Base-by-base conservation (phyloP, 768 basidiomycete genomes). In the Sistotremastrum niveocremeum region DNA sequence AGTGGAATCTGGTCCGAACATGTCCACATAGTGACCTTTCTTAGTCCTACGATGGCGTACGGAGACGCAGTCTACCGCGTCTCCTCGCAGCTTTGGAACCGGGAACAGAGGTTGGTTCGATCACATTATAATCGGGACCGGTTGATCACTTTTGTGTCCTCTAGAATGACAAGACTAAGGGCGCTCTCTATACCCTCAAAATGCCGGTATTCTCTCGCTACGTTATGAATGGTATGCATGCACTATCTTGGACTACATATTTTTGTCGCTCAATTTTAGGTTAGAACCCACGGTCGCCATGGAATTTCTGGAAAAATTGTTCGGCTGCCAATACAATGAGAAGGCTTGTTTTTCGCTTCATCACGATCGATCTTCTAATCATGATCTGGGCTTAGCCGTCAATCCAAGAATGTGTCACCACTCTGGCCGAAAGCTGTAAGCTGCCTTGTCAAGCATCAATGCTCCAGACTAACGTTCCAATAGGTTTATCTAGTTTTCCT, bases 131-230 rank as follows among this genome's bases (percentile, higher is more conserved):
- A 20, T 20, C 20, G 20, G 20, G 20, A 20, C 20, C 20, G 20
- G 20, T 20, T 20, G 20, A 20, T 20, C 20, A 20, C 20, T 20
- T 20, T 20, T 20, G 20, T 20, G 20, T 20, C 20, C 20, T 20
- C 20, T 20, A 20, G 20, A 20, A 87, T 54, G 86, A 89, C 57
- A 72, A 82, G n/a, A 86, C 90, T 79, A 93, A 95, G 65, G 90
- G 90, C 7, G 84, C 86, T 3, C 62, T 90, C 12, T 89, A 85
- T 76, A 79, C 81, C 4, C 57, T 89, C 32, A 80, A 84, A 55
- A 66, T 70, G 6, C 66, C 77, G 7, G 67, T 69, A 4, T 79
- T 88, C 51, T 80, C 83, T 63, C 52, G 54, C 59, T 54, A 47
- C n/a, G 33, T 45, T 11, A 11, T n/a, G 33, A 37, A 35, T 12